These are phyloP conservation scores for Lactifluus volemus DNA, from an alignment of 768 basidiomycete genomes.

Conservation along the genomic window DNA sequence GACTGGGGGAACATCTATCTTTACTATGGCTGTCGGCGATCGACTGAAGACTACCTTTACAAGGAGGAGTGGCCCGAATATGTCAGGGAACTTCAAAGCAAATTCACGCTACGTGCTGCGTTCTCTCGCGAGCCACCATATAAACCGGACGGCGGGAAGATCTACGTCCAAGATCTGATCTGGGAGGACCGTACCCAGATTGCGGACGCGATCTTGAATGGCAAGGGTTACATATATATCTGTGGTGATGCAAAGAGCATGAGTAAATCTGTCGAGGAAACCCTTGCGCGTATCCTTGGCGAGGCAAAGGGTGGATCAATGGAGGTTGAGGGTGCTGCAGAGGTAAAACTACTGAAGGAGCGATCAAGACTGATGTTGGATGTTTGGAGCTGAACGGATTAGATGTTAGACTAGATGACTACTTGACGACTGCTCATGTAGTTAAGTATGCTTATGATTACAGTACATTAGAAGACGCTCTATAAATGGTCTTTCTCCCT, in stretches of 20 bases:
- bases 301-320: constrained; percentile 89
- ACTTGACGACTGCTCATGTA: constrained; percentile 4
- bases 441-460: not conserved
- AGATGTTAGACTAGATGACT: not conserved
- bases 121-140: constrained; percentile 85
- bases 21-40: constrained; percentile 93
- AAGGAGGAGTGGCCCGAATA: constrained; percentile 93
- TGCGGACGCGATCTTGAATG: constrained; percentile 82
- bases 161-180: constrained; percentile 97
- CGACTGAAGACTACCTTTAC: constrained; percentile 88
- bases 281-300: constrained; percentile 72
- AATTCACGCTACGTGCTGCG: constrained; percentile 81
- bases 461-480: not conserved
- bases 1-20: constrained; percentile 95
- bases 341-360: constrained; percentile 94
- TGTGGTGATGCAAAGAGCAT: constrained; percentile 96
- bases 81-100: constrained; percentile 76
- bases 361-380: constrained; percentile 79
- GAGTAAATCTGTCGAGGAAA: constrained; percentile 92
- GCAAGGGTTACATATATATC: constrained; percentile 96
- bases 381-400: constrained; percentile 68
- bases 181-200: constrained; percentile 81
- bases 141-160: constrained; percentile 87
- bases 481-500: too few relatives aligned
- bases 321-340: constrained; percentile 82